A percentile compares a stretch with the other conserved stretches of the same genome.
These are phyloP conservation scores for Jamesozyma spencerorum DNA, from an alignment of 805 yeast species.

Conservation along the genomic window DNA sequence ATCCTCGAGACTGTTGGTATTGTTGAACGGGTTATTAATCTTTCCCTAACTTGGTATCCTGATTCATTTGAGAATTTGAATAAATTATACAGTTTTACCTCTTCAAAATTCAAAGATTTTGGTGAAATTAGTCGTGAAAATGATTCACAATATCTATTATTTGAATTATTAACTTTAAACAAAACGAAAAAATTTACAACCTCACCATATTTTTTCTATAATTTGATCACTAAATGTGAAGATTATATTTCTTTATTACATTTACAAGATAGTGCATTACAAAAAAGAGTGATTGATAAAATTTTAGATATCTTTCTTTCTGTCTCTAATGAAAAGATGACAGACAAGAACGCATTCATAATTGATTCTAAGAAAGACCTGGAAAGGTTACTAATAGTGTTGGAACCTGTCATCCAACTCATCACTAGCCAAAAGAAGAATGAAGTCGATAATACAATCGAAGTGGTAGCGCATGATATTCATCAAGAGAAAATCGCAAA, in stretches of 20 bases:
- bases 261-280: slow-evolving; percentile 48
- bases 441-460: background rate
- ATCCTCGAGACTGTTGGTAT: slow-evolving; percentile 56
- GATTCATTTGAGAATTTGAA: slow-evolving; percentile 51
- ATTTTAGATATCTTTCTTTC: slow-evolving; percentile 37
- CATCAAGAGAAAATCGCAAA: slow-evolving; percentile 59
- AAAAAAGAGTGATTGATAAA: slow-evolving; percentile 25
- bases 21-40: slow-evolving; percentile 53
- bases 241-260: slow-evolving; percentile 17
- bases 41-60: slow-evolving; percentile 62
- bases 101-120: slow-evolving; percentile 32
- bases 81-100: slow-evolving; percentile 48
- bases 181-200: slow-evolving; percentile 4
- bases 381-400: slow-evolving; percentile 15
- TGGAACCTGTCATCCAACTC: slow-evolving; percentile 17
- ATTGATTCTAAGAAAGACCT: slow-evolving; percentile 17
- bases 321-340: background rate
- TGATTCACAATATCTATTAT: slow-evolving; percentile 14
- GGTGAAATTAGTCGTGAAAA: slow-evolving; percentile 11
- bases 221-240: slow-evolving; percentile 17
- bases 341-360: slow-evolving; percentile 1
- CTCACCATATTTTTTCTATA: slow-evolving; percentile 8
- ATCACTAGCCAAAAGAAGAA: background rate
- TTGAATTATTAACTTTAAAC: slow-evolving; percentile 14
- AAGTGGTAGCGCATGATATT: background rate